phyloP scores from a whole-genome alignment of 345 rosid genomes.

The Draba incana region DNA sequence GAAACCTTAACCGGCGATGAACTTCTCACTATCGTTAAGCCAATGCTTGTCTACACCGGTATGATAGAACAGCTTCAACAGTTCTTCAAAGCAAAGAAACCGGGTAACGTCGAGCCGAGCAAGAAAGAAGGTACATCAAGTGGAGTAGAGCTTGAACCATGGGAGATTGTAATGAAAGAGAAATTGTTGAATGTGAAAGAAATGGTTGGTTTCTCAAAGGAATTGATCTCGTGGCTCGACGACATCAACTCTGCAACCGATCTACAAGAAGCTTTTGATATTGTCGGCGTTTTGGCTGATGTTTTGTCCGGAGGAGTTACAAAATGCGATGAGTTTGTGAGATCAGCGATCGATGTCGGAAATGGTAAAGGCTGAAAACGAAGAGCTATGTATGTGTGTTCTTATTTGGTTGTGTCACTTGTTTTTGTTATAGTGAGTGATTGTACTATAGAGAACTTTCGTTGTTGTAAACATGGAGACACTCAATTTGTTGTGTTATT shows the following conservation, averaged over 20 bases:
- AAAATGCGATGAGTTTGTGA: slow-evolving; percentile 76
- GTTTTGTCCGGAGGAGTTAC: slow-evolving; percentile 73
- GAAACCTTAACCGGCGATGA: slow-evolving; percentile 55
- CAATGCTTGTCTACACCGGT: slow-evolving; percentile 89
- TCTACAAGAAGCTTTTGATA: slow-evolving; percentile 91
- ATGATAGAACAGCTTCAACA: slow-evolving; percentile 91
- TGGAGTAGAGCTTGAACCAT: slow-evolving; percentile 58
- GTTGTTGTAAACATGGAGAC: slow-evolving; percentile 26
- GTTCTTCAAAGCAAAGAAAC: slow-evolving; percentile 68
- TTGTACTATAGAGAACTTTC: slow-evolving; percentile 16
- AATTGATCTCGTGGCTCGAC: slow-evolving; percentile 80
- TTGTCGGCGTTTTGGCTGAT: slow-evolving; percentile 72
- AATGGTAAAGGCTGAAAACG: slow-evolving; percentile 64
- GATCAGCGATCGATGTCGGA: slow-evolving; percentile 63
- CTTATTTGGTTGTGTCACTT: slow-evolving; percentile 13
- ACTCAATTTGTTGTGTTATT: slow-evolving; percentile 18
- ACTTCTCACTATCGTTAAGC: slow-evolving; percentile 64
- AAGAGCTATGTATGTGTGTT: slow-evolving; percentile 27
- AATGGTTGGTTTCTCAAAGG: slow-evolving; percentile 83
- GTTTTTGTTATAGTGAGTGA: slow-evolving; percentile 24
- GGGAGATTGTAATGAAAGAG: slow-evolving; percentile 87
- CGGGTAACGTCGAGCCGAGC: slow-evolving; percentile 32
- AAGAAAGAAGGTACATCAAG: slow-evolving; percentile 56
- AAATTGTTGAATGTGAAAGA: slow-evolving; percentile 69
- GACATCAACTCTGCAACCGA: slow-evolving; percentile 73